Evolutionary conservation across 495 filamentous ascomycete genomes (phyloP).

Genomic region (Hypoxylon rickii): DNA sequence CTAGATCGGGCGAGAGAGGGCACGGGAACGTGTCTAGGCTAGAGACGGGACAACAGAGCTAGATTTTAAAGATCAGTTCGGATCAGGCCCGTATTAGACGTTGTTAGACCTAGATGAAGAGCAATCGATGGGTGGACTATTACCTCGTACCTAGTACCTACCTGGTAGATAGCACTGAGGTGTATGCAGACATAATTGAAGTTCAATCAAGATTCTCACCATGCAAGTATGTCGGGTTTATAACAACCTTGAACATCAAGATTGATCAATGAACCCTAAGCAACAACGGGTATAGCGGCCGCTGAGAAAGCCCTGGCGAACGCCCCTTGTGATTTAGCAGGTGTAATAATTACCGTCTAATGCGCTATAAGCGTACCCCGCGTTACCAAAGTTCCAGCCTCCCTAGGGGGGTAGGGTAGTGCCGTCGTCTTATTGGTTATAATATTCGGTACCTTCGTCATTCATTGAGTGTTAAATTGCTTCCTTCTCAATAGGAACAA

Average conservation of each 20-base stretch:
- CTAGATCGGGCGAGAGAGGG: too few species aligned
- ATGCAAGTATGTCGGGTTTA: conserved; percentile 2
- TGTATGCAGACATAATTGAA: conserved; percentile 10
- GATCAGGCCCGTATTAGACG: background rate
- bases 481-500: too few species aligned
- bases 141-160: background rate
- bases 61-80: too few species aligned
- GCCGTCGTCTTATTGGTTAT: conserved; percentile 19
- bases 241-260: too few species aligned
- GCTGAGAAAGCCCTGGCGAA: too few species aligned
- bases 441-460: conserved; percentile 15
- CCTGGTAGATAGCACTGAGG: background rate
- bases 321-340: conserved; percentile 11
- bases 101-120: conserved; percentile 9
- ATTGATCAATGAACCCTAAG: too few species aligned
- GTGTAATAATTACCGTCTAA: conserved; percentile 8
- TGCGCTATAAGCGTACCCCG: conserved; percentile 18
- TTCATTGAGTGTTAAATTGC: conserved; percentile 12
- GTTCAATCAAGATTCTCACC: conserved; percentile 24
- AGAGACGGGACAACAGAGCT: too few species aligned
- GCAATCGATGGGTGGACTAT: conserved; percentile 3
- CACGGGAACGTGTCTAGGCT: too few species aligned
- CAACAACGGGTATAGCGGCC: conserved; percentile 8
- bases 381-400: conserved; percentile 22
- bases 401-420: too few species aligned